Base-by-base conservation (phyloP, 1,139 yeast genomes). In the Scheffersomyces stambukii region DNA sequence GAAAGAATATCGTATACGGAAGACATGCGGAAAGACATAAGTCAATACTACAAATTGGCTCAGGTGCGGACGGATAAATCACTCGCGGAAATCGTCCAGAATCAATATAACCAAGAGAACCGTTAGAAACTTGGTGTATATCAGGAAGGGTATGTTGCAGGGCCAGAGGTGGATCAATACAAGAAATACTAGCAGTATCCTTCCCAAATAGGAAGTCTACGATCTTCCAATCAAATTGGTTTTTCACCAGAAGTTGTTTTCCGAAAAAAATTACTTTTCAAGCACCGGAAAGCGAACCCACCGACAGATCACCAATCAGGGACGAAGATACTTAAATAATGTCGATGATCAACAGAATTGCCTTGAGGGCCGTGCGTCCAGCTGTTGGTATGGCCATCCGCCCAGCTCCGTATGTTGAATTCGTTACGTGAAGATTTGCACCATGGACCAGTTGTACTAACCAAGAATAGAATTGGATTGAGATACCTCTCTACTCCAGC, bases 401-500 rank as follows among this genome's bases (percentile, higher is more conserved):
- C 50, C 68, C 65, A 48, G 64, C 69, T 46, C 64, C 70, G 70
- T 64, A 64, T 52, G 71, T 62, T 32, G 22, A 3, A 9, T 18
- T n/a, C n/a, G n/a, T n/a, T n/a, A n/a, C n/a, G 19, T 9, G 8
- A 8, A 8, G 19, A 21, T 21, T 6, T 21, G n/a, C 7, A 21
- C 14, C 14, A 21, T 7, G 13, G 24, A n/a, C 13, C 14, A 6
- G 14, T 8, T 21, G 13, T 21, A 6, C 10, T 11, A n/a, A n/a
- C n/a, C n/a, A n/a, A n/a, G n/a, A 45, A 17, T 48, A 68, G 75
- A 55, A 57, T 73, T 50, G 83, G 83, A 43, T 57, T 75, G 45
- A 83, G 89, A 73, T 63, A 60, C 60, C 56, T 77, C 58, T 73
- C 85, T 31, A 68, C 82, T 32, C 76, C 77, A 44, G 70, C 57